A percentile compares a stretch with the other conserved stretches of the same genome.
These are phyloP conservation scores for Rubia yunnanensis DNA, from an alignment of 257 asterid genomes.

Conservation along the genomic window DNA sequence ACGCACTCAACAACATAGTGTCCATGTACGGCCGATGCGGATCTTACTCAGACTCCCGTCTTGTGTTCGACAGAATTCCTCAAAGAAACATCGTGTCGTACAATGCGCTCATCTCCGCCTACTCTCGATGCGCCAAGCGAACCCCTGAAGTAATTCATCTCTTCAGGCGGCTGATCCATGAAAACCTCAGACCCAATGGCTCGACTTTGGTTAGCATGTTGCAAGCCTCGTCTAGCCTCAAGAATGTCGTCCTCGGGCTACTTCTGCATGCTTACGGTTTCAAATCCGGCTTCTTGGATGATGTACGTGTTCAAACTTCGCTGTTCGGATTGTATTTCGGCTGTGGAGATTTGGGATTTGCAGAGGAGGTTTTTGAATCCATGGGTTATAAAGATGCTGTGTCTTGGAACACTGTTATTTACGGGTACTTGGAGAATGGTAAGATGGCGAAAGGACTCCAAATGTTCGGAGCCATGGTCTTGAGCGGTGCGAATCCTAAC, in stretches of 20 bases:
- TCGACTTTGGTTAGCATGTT: constrained; percentile 60
- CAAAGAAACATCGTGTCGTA: constrained; percentile 58
- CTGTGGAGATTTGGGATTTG: constrained; percentile 38
- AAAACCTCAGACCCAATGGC: constrained; percentile 40
- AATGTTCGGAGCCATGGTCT: constrained; percentile 36
- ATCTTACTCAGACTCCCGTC: constrained; percentile 39
- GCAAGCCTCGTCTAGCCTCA: constrained; percentile 48
- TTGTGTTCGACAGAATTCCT: constrained; percentile 76
- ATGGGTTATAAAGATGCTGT: constrained; percentile 47
- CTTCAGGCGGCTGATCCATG: constrained; percentile 30
- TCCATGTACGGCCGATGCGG: constrained; percentile 73
- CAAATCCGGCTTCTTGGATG: constrained; percentile 41
- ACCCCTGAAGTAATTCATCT: constrained; percentile 33
- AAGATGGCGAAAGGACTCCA: constrained; percentile 34
- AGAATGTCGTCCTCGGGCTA: constrained; percentile 33
- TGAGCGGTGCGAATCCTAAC: constrained; percentile 31
- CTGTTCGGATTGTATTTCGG: constrained; percentile 59
- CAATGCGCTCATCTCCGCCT: constrained; percentile 59
- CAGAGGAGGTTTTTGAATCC: constrained; percentile 36
- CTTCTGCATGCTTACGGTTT: constrained; percentile 42
- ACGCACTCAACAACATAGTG: constrained; percentile 56
- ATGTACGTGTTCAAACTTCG: constrained; percentile 52
- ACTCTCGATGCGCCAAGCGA: constrained; percentile 35
- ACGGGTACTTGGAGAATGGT: constrained; percentile 48
- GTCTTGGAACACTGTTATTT: constrained; percentile 63